Conservation (phyloP, 441 rosid genomes). For the Omphalea diandra region DNA sequence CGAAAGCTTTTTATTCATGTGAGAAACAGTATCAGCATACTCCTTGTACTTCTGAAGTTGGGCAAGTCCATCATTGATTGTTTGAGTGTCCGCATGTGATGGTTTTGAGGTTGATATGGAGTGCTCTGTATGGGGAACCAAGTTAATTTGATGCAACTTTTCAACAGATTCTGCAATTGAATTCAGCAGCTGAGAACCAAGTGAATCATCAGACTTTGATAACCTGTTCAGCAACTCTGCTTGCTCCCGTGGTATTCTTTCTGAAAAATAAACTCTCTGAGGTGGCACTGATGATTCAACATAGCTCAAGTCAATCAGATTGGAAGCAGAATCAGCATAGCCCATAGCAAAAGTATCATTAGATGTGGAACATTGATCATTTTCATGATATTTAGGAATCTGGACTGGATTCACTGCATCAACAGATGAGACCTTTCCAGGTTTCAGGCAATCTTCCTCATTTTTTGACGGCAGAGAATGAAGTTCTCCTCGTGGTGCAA, state of each 20-base stretch:
- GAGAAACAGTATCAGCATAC: constrained; percentile 38
- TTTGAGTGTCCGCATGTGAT: constrained; percentile 30
- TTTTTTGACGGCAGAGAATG: constrained; percentile 39
- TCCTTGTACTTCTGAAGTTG: constrained; percentile 45
- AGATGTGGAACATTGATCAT: constrained; percentile 43
- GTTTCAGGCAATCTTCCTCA: constrained; percentile 40
- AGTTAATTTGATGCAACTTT: constrained; percentile 33
- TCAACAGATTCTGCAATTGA: constrained; percentile 44
- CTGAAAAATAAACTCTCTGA: constrained; percentile 66
- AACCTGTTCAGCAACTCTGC: constrained; percentile 59
- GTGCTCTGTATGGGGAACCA: constrained; percentile 26
- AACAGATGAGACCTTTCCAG: constrained; percentile 35
- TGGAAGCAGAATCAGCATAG: constrained; percentile 42
- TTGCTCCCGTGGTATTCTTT: constrained; percentile 73
- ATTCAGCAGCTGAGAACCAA: constrained; percentile 72
- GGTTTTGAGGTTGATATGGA: constrained; percentile 28
- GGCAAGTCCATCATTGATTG: constrained; percentile 39
- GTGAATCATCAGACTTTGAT: constrained; percentile 79
- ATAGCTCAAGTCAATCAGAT: constrained; percentile 50
- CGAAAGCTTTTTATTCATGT: constrained; percentile 35
- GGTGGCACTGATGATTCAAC: constrained; percentile 45
- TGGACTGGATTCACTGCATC: constrained; percentile 44
- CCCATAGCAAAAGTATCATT: constrained; percentile 35
- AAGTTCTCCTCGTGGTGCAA: constrained; percentile 31
- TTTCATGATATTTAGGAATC: constrained; percentile 41